These are phyloP conservation scores for Picochlorum sp. DNA, from an alignment of 139 green algal species.

Conservation along the genomic window DNA sequence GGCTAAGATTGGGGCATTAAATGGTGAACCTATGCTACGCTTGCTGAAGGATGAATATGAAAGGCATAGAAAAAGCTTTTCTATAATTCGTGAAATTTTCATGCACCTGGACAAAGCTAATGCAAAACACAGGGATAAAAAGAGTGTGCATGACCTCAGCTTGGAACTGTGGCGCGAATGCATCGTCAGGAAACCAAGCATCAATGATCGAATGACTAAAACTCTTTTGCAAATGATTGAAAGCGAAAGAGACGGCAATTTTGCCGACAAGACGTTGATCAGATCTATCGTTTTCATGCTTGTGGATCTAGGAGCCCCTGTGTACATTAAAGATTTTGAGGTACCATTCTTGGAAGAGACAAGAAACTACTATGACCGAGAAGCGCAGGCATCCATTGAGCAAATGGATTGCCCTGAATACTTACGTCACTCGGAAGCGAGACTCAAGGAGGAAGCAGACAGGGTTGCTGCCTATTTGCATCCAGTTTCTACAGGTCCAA, in stretches of 20 bases:
- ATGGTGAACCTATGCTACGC: constrained; percentile 70
- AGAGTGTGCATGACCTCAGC: constrained; percentile 80
- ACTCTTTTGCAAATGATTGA: constrained; percentile 61
- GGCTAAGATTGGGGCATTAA: constrained; percentile 45
- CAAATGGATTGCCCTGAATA: constrained; percentile 80
- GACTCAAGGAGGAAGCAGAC: constrained; percentile 82
- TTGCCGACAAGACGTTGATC: constrained; percentile 74
- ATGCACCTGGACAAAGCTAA: constrained; percentile 99
- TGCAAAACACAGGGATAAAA: constrained; percentile 41
- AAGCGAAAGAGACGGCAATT: constrained; percentile 71
- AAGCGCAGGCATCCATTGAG: constrained; percentile 68
- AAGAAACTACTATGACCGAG: constrained; percentile 74
- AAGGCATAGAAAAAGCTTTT: constrained; percentile 85
- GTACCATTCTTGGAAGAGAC: constrained; percentile 68
- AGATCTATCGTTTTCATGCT: constrained; percentile 78
- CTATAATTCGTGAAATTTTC: constrained; percentile 96
- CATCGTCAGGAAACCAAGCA: constrained; percentile 64
- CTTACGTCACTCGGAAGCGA: constrained; percentile 62
- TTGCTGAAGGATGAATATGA: constrained; percentile 82
- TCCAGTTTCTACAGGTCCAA: constrained; percentile 46
- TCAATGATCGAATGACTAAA: constrained; percentile 52
- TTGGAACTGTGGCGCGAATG: constrained; percentile 84
- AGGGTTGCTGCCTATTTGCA: constrained; percentile 79
- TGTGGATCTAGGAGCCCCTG: constrained; percentile 69
- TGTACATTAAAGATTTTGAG: constrained; percentile 92